These are phyloP conservation scores for Cryptomeria japonica DNA, from an alignment of 75 land plant species.

Conservation along the genomic window DNA sequence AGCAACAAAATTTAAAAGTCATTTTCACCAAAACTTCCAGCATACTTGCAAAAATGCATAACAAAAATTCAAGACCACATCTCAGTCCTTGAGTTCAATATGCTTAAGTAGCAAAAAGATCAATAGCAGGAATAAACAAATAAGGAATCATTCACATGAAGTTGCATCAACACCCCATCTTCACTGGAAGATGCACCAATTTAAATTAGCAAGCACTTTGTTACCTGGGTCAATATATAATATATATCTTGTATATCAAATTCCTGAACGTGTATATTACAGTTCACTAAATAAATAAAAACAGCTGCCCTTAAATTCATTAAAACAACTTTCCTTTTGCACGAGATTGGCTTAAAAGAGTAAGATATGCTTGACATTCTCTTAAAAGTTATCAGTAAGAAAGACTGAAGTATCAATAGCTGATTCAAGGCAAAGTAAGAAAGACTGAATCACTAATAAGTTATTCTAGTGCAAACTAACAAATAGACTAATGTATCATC, in stretches of 20 bases:
- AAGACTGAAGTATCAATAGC: not conserved
- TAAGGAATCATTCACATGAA: too few relatives aligned
- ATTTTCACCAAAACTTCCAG: too few relatives aligned
- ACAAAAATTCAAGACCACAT: too few relatives aligned
- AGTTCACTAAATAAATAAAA: not conserved
- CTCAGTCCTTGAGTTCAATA: too few relatives aligned
- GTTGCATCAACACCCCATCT: not conserved
- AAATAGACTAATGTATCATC: not conserved
- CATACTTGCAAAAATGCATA: too few relatives aligned
- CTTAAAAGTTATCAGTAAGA: not conserved
- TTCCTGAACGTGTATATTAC: not conserved
- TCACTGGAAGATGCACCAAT: not conserved
- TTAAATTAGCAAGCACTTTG: not conserved
- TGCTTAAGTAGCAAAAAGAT: too few relatives aligned
- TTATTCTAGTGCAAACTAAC: not conserved
- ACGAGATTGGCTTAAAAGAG: not conserved
- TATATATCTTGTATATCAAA: not conserved
- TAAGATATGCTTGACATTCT: not conserved
- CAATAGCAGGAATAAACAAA: too few relatives aligned
- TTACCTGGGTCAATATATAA: not conserved
- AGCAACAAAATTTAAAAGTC: too few relatives aligned
- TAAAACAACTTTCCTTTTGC: not conserved
- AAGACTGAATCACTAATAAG: not conserved
- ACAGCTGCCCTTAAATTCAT: not conserved
- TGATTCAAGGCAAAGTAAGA: not conserved